A percentile compares a stretch with the other conserved stretches of the same genome.
These are phyloP conservation scores for Neonectria magnoliae DNA, from an alignment of 2,329 filamentous ascomycete species.

Conservation along the genomic window DNA sequence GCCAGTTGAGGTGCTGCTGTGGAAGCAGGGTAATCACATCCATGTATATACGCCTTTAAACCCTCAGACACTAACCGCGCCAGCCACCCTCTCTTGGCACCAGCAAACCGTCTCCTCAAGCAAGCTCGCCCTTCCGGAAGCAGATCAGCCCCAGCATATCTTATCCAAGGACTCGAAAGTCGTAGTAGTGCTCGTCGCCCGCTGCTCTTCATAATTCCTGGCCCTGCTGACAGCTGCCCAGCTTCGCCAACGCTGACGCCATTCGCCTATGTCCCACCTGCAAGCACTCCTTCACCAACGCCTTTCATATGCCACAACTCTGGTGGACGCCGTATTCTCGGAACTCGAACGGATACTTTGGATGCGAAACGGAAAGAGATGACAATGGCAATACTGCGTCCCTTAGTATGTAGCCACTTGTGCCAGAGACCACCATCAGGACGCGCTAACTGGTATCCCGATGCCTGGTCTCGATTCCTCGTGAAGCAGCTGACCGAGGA, in stretches of 20 bases:
- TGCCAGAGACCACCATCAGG: neutral
- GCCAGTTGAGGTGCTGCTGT: neutral
- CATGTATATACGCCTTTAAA: neutral
- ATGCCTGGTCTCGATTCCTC: slow-evolving; percentile 10
- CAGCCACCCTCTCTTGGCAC: neutral
- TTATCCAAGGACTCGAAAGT: neutral
- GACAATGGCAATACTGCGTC: neutral
- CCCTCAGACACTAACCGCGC: neutral
- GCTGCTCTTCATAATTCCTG: neutral
- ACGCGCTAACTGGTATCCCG: neutral
- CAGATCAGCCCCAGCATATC: neutral
- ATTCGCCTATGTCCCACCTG: slow-evolving; percentile 45
- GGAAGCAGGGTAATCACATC: neutral
- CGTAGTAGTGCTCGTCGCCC: neutral
- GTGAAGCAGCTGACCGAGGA: slow-evolving; percentile 40
- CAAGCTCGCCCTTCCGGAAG: neutral
- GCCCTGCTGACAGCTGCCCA: neutral
- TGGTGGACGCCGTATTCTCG: slow-evolving; percentile 9
- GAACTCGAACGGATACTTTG: slow-evolving; percentile 17
- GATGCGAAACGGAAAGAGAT: neutral
- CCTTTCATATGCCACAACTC: slow-evolving; percentile 1
- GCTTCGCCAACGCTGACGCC: slow-evolving; percentile 44
- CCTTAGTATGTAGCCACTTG: slow-evolving; percentile 26
- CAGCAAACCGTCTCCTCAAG: neutral
- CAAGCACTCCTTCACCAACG: slow-evolving; percentile 8